Percentiles rank a stretch among this genome's conserved stretches.
These are phyloP conservation scores for Aspergillus nidulans DNA, from an alignment of 495 filamentous ascomycete species.

Conservation along the genomic window DNA sequence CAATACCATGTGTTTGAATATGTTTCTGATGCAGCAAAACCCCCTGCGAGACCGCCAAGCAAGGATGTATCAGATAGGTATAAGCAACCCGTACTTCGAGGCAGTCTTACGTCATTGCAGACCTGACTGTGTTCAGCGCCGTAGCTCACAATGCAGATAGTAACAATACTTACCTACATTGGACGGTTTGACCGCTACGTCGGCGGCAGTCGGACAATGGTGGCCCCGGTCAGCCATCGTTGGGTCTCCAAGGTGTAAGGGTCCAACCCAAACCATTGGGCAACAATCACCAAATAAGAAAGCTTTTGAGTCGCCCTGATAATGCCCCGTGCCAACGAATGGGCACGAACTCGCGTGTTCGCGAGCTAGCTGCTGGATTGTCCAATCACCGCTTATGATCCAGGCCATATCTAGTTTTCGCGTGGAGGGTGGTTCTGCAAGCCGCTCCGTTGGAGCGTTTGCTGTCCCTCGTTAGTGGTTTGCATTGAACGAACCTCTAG, in stretches of 20 bases:
- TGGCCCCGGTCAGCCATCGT: not conserved
- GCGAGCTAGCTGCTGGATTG: not conserved
- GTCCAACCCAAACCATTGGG: conserved; percentile 8
- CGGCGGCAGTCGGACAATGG: not conserved
- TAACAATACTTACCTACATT: not conserved
- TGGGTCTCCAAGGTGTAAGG: conserved; percentile 1
- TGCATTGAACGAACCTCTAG: not conserved
- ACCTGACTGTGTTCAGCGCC: too few relatives aligned
- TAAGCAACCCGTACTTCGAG: not conserved
- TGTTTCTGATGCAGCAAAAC: not conserved
- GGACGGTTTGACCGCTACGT: conserved; percentile 2
- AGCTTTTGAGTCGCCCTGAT: conserved; percentile 3
- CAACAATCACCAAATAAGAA: conserved; percentile 10
- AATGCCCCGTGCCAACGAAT: not conserved
- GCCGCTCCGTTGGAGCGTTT: not conserved
- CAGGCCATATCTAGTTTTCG: not conserved
- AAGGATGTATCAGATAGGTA: not conserved
- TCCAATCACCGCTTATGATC: conserved; percentile 1
- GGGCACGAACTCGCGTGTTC: not conserved
- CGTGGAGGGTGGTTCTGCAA: conserved; percentile 7
- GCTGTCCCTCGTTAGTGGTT: not conserved
- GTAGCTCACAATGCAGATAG: not conserved
- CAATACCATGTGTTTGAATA: too few relatives aligned
- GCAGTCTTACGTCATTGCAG: not conserved
- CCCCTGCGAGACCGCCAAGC: not conserved